Conservation (phyloP, 345 rosid genomes). For the Eutrema yunnanense region DNA sequence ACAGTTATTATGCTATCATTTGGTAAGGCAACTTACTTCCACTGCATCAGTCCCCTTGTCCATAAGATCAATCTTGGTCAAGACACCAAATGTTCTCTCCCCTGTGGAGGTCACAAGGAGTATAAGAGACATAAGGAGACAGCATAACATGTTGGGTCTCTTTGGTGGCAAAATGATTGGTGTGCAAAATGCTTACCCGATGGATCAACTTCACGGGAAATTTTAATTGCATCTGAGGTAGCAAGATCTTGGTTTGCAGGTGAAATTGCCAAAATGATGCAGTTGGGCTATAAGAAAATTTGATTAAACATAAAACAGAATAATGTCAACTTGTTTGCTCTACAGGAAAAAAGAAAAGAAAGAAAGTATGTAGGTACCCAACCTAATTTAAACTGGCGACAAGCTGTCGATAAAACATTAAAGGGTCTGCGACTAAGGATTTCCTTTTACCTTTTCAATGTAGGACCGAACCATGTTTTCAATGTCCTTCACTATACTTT, state of each 20-base stretch:
- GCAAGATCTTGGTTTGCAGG: conserved; percentile 99
- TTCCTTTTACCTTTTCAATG: conserved; percentile 81
- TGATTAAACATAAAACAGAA: conserved; percentile 5
- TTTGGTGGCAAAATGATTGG: conserved; percentile 3
- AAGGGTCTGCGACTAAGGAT: not conserved
- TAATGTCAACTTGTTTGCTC: not conserved
- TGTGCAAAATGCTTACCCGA: conserved; percentile 47
- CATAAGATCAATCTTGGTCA: conserved; percentile 99
- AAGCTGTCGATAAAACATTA: not conserved
- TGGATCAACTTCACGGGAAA: conserved; percentile 98
- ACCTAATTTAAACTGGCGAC: conserved; percentile 2
- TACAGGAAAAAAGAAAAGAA: not conserved
- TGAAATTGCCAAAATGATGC: conserved; percentile 94
- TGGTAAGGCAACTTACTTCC: conserved; percentile 60
- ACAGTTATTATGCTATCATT: not conserved
- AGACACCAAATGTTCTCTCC: conserved; percentile 94
- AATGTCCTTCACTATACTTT: conserved; percentile 85
- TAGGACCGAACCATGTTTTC: conserved; percentile 97
- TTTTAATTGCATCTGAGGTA: conserved; percentile 97
- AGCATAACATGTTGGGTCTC: not conserved
- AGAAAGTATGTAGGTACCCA: not conserved
- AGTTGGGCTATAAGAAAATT: conserved; percentile 70
- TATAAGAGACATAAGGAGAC: conserved; percentile 4
- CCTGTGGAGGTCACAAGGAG: conserved; percentile 44
- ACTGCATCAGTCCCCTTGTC: conserved; percentile 98